Base-by-base conservation (phyloP, 768 basidiomycete genomes). In the Tremella yokohamensis region DNA sequence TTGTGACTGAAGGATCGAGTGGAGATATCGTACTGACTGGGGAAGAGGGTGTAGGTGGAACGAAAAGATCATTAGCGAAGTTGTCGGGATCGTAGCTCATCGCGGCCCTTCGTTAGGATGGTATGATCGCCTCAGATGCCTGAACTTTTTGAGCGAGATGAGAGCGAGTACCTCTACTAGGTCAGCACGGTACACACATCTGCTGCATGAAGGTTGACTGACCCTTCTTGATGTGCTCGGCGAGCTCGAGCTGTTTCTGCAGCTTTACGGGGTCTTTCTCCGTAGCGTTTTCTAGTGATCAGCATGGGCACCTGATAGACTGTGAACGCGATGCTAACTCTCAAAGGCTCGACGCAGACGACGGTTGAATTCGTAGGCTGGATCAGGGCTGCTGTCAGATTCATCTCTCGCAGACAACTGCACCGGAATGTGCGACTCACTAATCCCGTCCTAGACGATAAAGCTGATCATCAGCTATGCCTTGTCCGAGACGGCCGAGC, bases 201-300 rank as follows among this genome's bases (percentile, higher is more conserved):
- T 53, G 19, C 3, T n/a, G 25, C 16, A 26, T 13, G 22, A 18
- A 45, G 42, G 54, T 29, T 13, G 6, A 58, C 68, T 61, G 24
- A 68, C 75, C 75, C 57, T 75, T 76, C 65, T 75, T 76, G 49
- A 76, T 68, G 54, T 76, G 75, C 60, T 76, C 75, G 13, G 64
- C 75, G 7, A 75, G 58, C 15, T 70, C 75, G 2, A 76, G 57
- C 47, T 74, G 69, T 50, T 75, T 69, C 42, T 68, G 65, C 26
- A 76, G 59, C 16, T 47, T 49, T 29, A 60, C 67, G 1, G 68
- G 75, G 60, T 76, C 73, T 12, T 65, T 72, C 13, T 57, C 57
- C 42, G 68, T 66, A 22, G 75, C 62, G 48, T 76, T 74, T 58
- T 76, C 75, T 76, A 4, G 15, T 45, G 42, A 45, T 45, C 42